Conservation (phyloP, 2,329 filamentous ascomycete species). For the Trichocomaceae sp. region DNA sequence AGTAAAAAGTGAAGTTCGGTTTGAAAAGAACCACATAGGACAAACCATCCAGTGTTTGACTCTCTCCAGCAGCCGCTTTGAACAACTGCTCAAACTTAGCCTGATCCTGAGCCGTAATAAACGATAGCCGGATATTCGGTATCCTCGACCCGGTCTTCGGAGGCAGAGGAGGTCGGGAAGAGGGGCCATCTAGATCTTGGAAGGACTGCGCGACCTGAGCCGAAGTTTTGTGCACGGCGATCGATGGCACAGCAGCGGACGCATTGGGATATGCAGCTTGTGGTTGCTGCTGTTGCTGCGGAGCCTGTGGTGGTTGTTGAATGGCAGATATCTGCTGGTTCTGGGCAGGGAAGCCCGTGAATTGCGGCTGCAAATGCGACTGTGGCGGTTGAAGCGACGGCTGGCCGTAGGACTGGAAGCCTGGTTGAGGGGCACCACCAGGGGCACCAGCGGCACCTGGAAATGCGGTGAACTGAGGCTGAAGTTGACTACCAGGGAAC, state of each 20-base stretch:
- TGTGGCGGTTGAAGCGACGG: slow-evolving; percentile 35
- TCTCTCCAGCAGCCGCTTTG: slow-evolving; percentile 84
- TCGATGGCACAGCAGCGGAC: slow-evolving; percentile 37
- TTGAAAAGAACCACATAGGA: slow-evolving; percentile 16
- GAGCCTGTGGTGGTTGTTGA: slow-evolving; percentile 17
- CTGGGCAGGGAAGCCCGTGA: slow-evolving; percentile 50
- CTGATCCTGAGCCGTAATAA: slow-evolving; percentile 92
- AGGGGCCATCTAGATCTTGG: slow-evolving; percentile 41
- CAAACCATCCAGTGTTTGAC: slow-evolving; percentile 70
- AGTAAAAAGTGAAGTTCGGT: slow-evolving; percentile 3
- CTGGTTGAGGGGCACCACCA: slow-evolving; percentile 34
- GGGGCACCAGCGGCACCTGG: slow-evolving; percentile 41
- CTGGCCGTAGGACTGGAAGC: slow-evolving; percentile 14
- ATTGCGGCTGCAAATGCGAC: slow-evolving; percentile 52
- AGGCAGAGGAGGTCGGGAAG: slow-evolving; percentile 57
- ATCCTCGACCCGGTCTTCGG: slow-evolving; percentile 62
- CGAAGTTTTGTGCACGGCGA: slow-evolving; percentile 55
- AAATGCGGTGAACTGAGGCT: slow-evolving; percentile 64
- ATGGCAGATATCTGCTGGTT: slow-evolving; percentile 18
- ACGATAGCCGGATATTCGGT: slow-evolving; percentile 87
- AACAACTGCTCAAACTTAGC: slow-evolving; percentile 96
- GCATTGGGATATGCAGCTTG: slow-evolving; percentile 36
- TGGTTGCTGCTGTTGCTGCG: slow-evolving; percentile 18
- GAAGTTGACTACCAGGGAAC: slow-evolving; percentile 48
- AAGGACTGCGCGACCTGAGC: slow-evolving; percentile 60